Evolutionary conservation across 495 filamentous ascomycete species (phyloP), one percentile per base, ranked within the genome.

Genomic region (Talaromyces stipitatus): DNA sequence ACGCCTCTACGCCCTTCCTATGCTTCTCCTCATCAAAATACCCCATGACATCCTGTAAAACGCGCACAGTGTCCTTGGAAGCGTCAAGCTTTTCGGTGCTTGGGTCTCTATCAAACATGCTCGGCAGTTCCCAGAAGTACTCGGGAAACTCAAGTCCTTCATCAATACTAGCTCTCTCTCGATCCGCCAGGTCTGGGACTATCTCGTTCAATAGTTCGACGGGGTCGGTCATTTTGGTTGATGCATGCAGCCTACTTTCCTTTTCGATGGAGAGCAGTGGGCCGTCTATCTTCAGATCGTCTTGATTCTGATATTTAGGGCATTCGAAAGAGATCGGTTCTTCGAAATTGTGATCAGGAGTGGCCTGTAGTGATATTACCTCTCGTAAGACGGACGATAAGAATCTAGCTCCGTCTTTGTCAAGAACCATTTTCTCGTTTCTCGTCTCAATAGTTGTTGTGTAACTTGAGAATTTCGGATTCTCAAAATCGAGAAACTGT

Each of bases 231-330:
- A 14, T n/a, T 14, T 45, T 26, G 22, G 1, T 23, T 20, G 46
- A 12, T 46, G 12, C 7, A 33, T 28, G n/a, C n/a, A 26, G 18
- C 8, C 5, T 20, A 14, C 30, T 10, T 3, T 78, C 75, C 55
- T 77, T 69, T 58, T 83, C 77, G 18, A 66, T 77, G 8, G 61
- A 62, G 8, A 88, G 73, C 0, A 80, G 56, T 0, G 83, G 82
- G 1, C 64, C 30, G 14, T 87, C 82, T 2, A 84, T 12, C 58
- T 80, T 84, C 16, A 81, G 46, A 9, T 58, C 7, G 28, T 29
- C 23, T 26, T 11, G 29, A 7, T 20, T 16, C 18, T 41, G 14
- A 26, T 28, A 30, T 2, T 30, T 28, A 18, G n/a, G 24, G 2
- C 5, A 3, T 41, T 8, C n/a, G 4, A 41, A 18, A 23, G 51